Evolutionary conservation across 1,284 basidiomycete genomes (phyloP).

Genomic region (Stygiomarasmius scandens): DNA sequence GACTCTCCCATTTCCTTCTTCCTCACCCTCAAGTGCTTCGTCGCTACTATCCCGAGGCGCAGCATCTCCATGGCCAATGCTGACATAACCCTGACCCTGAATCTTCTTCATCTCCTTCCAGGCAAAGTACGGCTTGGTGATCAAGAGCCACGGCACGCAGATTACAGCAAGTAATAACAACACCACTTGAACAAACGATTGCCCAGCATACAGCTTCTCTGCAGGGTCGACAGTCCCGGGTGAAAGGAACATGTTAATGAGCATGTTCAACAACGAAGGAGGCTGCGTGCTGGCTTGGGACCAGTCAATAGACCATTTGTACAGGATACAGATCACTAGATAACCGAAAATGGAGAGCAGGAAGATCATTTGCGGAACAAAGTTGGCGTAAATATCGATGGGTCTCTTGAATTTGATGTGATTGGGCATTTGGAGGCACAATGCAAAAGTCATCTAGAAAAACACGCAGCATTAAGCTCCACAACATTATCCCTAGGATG

Average conservation of each 20-base stretch:
- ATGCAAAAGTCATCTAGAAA: slow-evolving; percentile 93
- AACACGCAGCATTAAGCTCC: neutral
- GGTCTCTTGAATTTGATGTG: slow-evolving; percentile 90
- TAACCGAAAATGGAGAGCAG: slow-evolving; percentile 98
- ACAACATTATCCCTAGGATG: slow-evolving; percentile 10
- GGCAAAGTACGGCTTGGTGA: slow-evolving; percentile 90
- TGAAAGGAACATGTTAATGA: slow-evolving; percentile 92
- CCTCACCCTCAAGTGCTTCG: slow-evolving; percentile 76
- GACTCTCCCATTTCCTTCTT: slow-evolving; percentile 81
- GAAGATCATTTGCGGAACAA: slow-evolving; percentile 97
- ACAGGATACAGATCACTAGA: slow-evolving; percentile 91
- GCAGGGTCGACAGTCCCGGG: slow-evolving; percentile 79
- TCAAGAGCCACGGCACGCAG: slow-evolving; percentile 96
- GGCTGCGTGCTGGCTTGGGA: slow-evolving; percentile 68
- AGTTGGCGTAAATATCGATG: slow-evolving; percentile 90
- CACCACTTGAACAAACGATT: slow-evolving; percentile 83
- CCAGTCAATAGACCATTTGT: slow-evolving; percentile 99
- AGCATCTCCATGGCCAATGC: slow-evolving; percentile 56
- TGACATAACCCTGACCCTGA: slow-evolving; percentile 85
- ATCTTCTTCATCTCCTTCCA: slow-evolving; percentile 92
- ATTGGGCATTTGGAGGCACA: slow-evolving; percentile 95
- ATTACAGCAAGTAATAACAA: slow-evolving; percentile 81
- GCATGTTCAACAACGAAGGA: slow-evolving; percentile 93
- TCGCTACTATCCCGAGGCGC: slow-evolving; percentile 49
- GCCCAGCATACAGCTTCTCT: slow-evolving; percentile 84